phyloP scores from a whole-genome alignment of 768 basidiomycete genomes.

The Saitozyma podzolica region DNA sequence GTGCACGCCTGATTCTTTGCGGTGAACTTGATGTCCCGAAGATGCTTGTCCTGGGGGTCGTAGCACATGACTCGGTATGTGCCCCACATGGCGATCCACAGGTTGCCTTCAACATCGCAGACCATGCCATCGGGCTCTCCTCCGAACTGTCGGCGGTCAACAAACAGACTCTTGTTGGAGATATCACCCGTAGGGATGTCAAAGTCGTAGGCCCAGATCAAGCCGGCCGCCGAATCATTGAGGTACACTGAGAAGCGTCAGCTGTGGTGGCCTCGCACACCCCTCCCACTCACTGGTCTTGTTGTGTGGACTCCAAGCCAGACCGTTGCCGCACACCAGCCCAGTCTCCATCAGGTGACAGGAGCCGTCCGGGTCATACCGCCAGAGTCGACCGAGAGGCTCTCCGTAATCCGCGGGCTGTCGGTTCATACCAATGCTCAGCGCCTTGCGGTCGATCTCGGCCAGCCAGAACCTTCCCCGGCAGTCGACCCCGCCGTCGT shows the following conservation, averaged over 20 bases:
- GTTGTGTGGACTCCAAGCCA: constrained; percentile 28
- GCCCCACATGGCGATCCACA: constrained; percentile 32
- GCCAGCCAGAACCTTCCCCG: constrained; percentile 27
- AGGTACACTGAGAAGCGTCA: constrained; percentile 16
- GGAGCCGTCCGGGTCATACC: too few relatives aligned
- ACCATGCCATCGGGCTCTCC: constrained; percentile 31
- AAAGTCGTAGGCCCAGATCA: constrained; percentile 26
- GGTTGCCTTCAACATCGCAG: constrained; percentile 18
- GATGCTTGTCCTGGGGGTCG: constrained; percentile 13
- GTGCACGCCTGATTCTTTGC: constrained; percentile 29
- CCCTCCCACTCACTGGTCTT: constrained; percentile 16
- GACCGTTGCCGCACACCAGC: constrained; percentile 23
- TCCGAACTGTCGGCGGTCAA: constrained; percentile 18
- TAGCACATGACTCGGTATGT: constrained; percentile 24
- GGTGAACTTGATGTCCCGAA: constrained; percentile 24
- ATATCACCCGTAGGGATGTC: constrained; percentile 21
- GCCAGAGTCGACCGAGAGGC: too few relatives aligned
- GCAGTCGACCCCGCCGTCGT: constrained; percentile 26
- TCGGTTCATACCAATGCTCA: constrained; percentile 15
- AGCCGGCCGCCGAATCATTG: constrained; percentile 26
- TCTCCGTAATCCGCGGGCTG: constrained; percentile 16
- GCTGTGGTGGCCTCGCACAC: not conserved
- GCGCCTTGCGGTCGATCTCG: constrained; percentile 25
- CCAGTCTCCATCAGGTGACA: too few relatives aligned
- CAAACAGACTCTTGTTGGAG: constrained; percentile 19